Evolutionary conservation across 1,284 basidiomycete genomes (phyloP).

Genomic region (Tylopilus orsonianus): DNA sequence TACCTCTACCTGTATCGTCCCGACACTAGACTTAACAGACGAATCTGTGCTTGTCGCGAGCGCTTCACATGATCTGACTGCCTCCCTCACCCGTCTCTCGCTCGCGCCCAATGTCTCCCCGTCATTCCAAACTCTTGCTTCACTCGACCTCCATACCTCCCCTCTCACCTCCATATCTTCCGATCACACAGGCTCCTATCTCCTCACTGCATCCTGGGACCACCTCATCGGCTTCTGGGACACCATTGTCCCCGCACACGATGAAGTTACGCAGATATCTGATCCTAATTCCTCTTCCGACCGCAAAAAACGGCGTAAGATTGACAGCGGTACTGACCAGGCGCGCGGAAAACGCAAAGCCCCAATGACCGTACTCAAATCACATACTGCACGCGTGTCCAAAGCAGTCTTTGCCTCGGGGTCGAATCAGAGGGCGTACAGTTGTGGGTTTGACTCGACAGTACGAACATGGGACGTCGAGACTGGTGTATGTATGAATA

Average conservation of each 20-base stretch:
- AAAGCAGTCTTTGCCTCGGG: slow-evolving; percentile 50
- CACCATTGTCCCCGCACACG: slow-evolving; percentile 54
- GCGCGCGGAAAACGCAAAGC: slow-evolving; percentile 53
- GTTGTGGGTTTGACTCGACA: slow-evolving; percentile 77
- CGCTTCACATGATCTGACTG: slow-evolving; percentile 82
- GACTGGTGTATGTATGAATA: slow-evolving; percentile 62
- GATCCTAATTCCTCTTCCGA: slow-evolving; percentile 35
- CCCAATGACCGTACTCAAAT: slow-evolving; percentile 66
- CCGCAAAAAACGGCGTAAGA: slow-evolving; percentile 57
- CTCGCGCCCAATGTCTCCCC: slow-evolving; percentile 42
- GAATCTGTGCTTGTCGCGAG: slow-evolving; percentile 66
- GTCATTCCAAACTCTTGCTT: slow-evolving; percentile 46
- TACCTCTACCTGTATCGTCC: slow-evolving; percentile 69
- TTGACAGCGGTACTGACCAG: slow-evolving; percentile 34
- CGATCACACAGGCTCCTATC: slow-evolving; percentile 51
- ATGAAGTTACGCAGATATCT: slow-evolving; percentile 51
- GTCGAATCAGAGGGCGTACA: slow-evolving; percentile 48
- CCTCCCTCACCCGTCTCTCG: slow-evolving; percentile 58
- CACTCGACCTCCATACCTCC: slow-evolving; percentile 77
- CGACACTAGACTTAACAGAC: slow-evolving; percentile 26
- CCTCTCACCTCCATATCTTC: slow-evolving; percentile 71
- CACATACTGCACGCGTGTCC: slow-evolving; percentile 73
- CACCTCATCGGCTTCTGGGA: slow-evolving; percentile 73
- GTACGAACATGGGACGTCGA: slow-evolving; percentile 74
- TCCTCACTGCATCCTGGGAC: slow-evolving; percentile 33